Base-by-base conservation (phyloP, 169 alveolate species). In the Plasmodium chabaudi region DNA sequence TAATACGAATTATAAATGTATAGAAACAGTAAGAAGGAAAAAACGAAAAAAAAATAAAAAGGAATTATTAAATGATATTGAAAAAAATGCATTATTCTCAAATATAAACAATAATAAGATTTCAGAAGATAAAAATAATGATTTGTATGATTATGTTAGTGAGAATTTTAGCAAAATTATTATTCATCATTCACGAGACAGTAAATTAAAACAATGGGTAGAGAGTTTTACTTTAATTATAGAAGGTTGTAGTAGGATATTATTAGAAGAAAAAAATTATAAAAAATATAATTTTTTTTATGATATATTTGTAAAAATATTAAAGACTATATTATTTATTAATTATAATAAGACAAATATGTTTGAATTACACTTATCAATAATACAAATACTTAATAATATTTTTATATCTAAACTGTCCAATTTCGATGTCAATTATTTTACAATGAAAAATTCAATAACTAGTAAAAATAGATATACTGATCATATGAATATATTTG, bases 141-240 rank as follows among this genome's bases (percentile, higher is more conserved):
- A 67, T 49, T 39, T 82, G 47, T 82, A 82, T 25, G 82, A 82
- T 59, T 82, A 82, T 67, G 90, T 82, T 55, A 82, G 53, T 67
- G 90, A 65, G 65, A 82, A 82, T 70, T 82, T 82, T 47, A 67
- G 51, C 34, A 82, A 51, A 67, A 82, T 82, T 65, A 82, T 82
- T 59, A 67, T 82, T 46, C 90, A 82, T 17, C 90, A 82, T 56
- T 82, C 90, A 17, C 67, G 90, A 53, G 90, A 82, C 49, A 82
- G 90, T 49, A 82, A 67, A 65, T 47, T 82, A 49, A 82, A 82
- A 47, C 90, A 82, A 21, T 82, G 82, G 79, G 68, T 82, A 21
- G 90, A 82, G 68, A 82, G 77, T 27, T 82, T 82, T 44, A 82
- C 67, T 70, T 70, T 82, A 67, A 82, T 82, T 21, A 82, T 82